Conservation (phyloP, 495 filamentous ascomycete genomes). For the Cryomyces antarcticus region DNA sequence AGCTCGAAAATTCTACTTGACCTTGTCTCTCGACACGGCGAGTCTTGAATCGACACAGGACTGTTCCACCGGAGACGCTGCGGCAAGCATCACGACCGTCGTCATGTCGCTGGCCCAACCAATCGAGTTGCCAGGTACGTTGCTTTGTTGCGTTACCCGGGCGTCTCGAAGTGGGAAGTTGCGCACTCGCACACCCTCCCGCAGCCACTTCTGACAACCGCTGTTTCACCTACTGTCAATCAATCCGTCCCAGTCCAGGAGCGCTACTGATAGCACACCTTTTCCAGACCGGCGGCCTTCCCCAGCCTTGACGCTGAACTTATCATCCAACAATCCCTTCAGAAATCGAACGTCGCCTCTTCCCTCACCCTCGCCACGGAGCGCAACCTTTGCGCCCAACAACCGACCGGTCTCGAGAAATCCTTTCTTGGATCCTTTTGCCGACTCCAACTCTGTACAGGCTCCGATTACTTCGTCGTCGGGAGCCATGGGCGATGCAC, state of each 20-base stretch:
- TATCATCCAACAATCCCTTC: constrained; percentile 90
- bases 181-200: background rate
- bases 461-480: background rate
- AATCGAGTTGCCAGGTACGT: background rate
- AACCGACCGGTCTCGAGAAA: constrained; percentile 65
- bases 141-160: background rate
- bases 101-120: background rate
- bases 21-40: too few relatives aligned
- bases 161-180: too few relatives aligned
- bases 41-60: too few relatives aligned
- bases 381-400: constrained; percentile 23
- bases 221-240: background rate
- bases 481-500: background rate
- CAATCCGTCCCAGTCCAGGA: background rate
- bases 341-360: constrained; percentile 42
- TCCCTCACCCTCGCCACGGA: constrained; percentile 21
- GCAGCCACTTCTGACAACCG: background rate
- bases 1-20: too few relatives aligned
- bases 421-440: constrained; percentile 67
- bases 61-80: too few relatives aligned
- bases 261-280: background rate
- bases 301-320: constrained; percentile 13
- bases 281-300: constrained; percentile 12
- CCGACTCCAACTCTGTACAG: constrained; percentile 20
- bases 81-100: too few relatives aligned